phyloP scores from a whole-genome alignment of 2,329 filamentous ascomycete genomes.

The Fusarium scirpi region DNA sequence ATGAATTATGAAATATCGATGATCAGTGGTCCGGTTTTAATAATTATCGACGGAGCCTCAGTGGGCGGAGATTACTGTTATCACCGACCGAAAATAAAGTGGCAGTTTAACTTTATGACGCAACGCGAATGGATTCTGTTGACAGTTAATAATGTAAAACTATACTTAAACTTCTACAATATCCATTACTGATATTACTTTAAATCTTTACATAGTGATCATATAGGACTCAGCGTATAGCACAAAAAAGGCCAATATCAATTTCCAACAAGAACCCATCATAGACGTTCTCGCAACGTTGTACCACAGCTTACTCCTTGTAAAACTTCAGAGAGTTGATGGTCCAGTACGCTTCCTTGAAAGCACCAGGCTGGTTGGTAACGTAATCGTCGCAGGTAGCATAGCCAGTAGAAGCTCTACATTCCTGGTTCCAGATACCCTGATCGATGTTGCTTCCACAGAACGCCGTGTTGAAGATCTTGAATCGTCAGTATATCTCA shows the following conservation, averaged over 20 bases:
- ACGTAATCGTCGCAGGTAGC: conserved; percentile 18
- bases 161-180: rapidly evolving
- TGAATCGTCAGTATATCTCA: neutral
- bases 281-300: neutral
- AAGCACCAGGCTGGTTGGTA: conserved; percentile 14
- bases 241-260: neutral
- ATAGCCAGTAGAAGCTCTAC: conserved; percentile 18
- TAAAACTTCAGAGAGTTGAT: conserved; percentile 22
- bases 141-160: neutral
- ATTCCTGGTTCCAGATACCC: conserved; percentile 16
- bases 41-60: neutral
- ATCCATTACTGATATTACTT: too few species aligned
- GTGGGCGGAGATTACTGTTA: neutral
- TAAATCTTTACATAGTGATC: too few species aligned
- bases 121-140: neutral
- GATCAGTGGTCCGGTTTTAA: neutral
- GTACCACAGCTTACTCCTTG: conserved; percentile 10
- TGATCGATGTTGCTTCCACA: conserved; percentile 22
- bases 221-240: neutral
- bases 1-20: neutral
- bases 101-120: neutral
- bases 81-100: neutral
- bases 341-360: conserved; percentile 16
- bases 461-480: conserved; percentile 26
- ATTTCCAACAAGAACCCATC: neutral